Evolutionary conservation across 768 basidiomycete genomes (phyloP).

Genomic region (Asterophora parasitica): DNA sequence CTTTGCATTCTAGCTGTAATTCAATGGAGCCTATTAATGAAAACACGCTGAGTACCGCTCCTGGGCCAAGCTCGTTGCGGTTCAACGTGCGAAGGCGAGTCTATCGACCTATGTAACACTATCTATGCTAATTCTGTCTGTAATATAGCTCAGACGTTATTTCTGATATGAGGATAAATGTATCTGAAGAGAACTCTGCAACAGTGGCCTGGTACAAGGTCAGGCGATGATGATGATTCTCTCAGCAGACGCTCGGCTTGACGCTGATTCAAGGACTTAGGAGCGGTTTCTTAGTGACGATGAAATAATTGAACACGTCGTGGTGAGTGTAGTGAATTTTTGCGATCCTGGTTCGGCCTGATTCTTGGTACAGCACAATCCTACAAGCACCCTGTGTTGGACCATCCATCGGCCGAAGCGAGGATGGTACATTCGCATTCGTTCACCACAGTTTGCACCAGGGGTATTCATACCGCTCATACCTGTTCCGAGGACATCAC

Average conservation of each 20-base stretch:
- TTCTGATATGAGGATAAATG: conserved; percentile 61
- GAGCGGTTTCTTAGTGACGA: conserved; percentile 69
- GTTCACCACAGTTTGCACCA: conserved; percentile 66
- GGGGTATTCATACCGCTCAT: conserved; percentile 51
- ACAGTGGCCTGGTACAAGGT: conserved; percentile 75
- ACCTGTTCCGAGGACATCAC: conserved; percentile 43
- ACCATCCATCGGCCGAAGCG: conserved; percentile 73
- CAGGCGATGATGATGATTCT: conserved; percentile 13
- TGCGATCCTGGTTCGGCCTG: background rate
- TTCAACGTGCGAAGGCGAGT: conserved; percentile 31
- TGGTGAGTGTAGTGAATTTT: conserved; percentile 40
- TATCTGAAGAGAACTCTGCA: conserved; percentile 51
- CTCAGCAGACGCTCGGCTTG: conserved; percentile 4
- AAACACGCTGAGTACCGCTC: background rate
- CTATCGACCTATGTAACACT: background rate
- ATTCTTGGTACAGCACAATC: conserved; percentile 47
- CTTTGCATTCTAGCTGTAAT: background rate
- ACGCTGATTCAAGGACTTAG: conserved; percentile 39
- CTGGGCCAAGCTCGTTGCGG: conserved; percentile 10
- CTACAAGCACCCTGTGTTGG: conserved; percentile 65
- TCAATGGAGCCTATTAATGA: background rate
- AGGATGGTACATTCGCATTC: conserved; percentile 82
- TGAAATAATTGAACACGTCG: conserved; percentile 71
- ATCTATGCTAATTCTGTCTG: background rate
- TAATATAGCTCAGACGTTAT: conserved; percentile 64